Evolutionary conservation across 2,329 filamentous ascomycete genomes (phyloP).

Genomic region (Leptosphaerulina australis): DNA sequence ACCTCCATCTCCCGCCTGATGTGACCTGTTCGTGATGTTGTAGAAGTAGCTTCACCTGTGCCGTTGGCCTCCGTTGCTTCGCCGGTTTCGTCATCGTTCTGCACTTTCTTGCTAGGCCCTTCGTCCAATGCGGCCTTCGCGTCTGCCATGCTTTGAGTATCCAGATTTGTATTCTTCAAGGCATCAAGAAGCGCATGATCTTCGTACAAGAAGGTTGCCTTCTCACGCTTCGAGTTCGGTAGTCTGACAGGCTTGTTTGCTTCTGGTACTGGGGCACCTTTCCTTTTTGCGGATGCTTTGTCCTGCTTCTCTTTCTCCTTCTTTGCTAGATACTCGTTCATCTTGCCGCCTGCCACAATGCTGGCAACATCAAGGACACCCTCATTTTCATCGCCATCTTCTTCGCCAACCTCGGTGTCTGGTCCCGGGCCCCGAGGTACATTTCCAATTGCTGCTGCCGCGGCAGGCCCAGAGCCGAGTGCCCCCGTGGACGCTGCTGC

Average conservation of each 20-base stretch:
- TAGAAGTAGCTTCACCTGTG: constrained; percentile 21
- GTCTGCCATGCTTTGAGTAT: constrained; percentile 55
- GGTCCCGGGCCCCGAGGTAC: constrained; percentile 60
- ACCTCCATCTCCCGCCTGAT: constrained; percentile 72
- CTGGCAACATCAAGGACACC: constrained; percentile 84
- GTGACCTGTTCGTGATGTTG: constrained; percentile 33
- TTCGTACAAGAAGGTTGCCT: constrained; percentile 75
- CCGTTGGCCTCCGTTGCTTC: constrained; percentile 42
- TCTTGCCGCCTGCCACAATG: constrained; percentile 81
- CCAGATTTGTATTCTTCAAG: constrained; percentile 58
- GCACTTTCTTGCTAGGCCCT: constrained; percentile 49
- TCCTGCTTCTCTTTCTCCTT: constrained; percentile 81
- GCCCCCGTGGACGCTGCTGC: constrained; percentile 63
- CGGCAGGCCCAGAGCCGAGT: constrained; percentile 53
- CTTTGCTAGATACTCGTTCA: constrained; percentile 80
- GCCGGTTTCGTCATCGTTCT: constrained; percentile 42
- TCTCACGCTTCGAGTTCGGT: constrained; percentile 73
- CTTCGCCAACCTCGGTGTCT: constrained; percentile 61
- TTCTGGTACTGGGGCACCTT: constrained; percentile 64
- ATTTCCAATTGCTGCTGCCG: constrained; percentile 51
- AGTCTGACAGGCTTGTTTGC: constrained; percentile 65
- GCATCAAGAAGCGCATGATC: constrained; percentile 64
- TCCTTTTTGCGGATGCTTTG: constrained; percentile 65
- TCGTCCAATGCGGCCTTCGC: constrained; percentile 60
- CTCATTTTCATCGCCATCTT: constrained; percentile 64